Evolutionary conservation across 805 yeast genomes (phyloP).

Genomic region (Kluyveromyces dobzhanskii): DNA sequence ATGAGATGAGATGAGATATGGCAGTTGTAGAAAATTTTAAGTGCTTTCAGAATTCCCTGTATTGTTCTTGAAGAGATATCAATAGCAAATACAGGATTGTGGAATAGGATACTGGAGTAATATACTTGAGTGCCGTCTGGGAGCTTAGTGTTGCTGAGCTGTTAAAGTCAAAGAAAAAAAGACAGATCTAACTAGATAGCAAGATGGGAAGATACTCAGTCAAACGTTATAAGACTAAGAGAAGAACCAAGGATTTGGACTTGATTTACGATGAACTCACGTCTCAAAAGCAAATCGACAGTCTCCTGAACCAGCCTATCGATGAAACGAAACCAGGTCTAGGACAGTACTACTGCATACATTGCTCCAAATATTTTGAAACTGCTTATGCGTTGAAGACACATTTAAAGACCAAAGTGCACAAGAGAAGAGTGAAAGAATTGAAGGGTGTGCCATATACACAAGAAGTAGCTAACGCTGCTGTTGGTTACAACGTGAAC

Average conservation of each 20-base stretch:
- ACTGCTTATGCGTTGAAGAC: constrained; percentile 61
- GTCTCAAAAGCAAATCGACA: constrained; percentile 50
- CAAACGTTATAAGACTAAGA: constrained; percentile 79
- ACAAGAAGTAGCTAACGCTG: constrained; percentile 83
- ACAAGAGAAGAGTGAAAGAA: constrained; percentile 77
- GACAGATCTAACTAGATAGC: too few species aligned
- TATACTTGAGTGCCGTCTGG: too few species aligned
- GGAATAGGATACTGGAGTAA: too few species aligned
- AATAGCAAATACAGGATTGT: too few species aligned
- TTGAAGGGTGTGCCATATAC: constrained; percentile 77
- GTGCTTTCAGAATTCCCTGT: too few species aligned
- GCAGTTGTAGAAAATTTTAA: too few species aligned
- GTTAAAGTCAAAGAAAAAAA: too few species aligned
- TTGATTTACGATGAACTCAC: constrained; percentile 70
- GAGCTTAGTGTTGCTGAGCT: too few species aligned
- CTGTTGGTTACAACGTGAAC: constrained; percentile 67
- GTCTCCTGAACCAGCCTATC: constrained; percentile 68
- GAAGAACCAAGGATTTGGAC: constrained; percentile 80
- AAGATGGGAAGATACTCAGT: constrained; percentile 83
- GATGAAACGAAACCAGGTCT: constrained; percentile 91
- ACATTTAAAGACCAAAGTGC: constrained; percentile 71
- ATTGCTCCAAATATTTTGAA: constrained; percentile 89
- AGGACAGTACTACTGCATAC: constrained; percentile 91
- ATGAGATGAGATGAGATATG: too few species aligned
- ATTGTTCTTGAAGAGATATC: too few species aligned